These are phyloP conservation scores for Boletus pseudo-olivaceus DNA, from an alignment of 768 basidiomycete species.

Conservation along the genomic window DNA sequence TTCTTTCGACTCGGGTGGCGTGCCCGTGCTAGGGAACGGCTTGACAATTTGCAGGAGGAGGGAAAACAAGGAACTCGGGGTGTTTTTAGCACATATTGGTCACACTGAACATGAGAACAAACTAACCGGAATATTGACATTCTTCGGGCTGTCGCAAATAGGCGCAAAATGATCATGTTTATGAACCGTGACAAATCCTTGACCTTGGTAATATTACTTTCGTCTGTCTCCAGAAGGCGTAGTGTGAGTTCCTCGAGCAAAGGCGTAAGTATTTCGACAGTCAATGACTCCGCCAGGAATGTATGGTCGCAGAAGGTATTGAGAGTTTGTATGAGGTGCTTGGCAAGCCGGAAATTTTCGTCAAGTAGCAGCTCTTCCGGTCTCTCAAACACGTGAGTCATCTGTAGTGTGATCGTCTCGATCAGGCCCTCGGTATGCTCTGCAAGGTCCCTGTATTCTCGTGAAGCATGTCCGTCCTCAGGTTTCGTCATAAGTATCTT, in stretches of 20 bases:
- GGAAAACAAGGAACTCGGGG: conserved; percentile 56
- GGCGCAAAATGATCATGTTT: conserved; percentile 94
- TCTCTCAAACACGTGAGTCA: conserved; percentile 88
- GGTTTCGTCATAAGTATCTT: conserved; percentile 76
- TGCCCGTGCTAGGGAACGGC: conserved; percentile 75
- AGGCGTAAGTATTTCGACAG: conserved; percentile 78
- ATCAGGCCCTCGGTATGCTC: conserved; percentile 81
- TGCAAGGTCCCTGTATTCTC: conserved; percentile 73
- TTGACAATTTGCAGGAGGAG: conserved; percentile 80
- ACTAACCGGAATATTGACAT: conserved; percentile 89
- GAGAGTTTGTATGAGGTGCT: conserved; percentile 95
- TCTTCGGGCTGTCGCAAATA: conserved; percentile 86
- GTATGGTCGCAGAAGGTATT: conserved; percentile 93
- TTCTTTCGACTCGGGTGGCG: conserved; percentile 71
- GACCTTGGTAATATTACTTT: conserved; percentile 75
- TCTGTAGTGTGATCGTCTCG: conserved; percentile 86
- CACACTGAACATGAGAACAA: background rate
- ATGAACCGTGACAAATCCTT: conserved; percentile 95
- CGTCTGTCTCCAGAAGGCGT: conserved; percentile 91
- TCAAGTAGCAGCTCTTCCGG: conserved; percentile 68
- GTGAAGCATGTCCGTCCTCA: conserved; percentile 64
- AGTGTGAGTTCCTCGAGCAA: conserved; percentile 90
- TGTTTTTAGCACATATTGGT: conserved; percentile 5
- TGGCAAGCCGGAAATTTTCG: conserved; percentile 89
- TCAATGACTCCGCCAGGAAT: conserved; percentile 82